Conservation (phyloP, 768 basidiomycete genomes). For the Coprinopsis sp. region DNA sequence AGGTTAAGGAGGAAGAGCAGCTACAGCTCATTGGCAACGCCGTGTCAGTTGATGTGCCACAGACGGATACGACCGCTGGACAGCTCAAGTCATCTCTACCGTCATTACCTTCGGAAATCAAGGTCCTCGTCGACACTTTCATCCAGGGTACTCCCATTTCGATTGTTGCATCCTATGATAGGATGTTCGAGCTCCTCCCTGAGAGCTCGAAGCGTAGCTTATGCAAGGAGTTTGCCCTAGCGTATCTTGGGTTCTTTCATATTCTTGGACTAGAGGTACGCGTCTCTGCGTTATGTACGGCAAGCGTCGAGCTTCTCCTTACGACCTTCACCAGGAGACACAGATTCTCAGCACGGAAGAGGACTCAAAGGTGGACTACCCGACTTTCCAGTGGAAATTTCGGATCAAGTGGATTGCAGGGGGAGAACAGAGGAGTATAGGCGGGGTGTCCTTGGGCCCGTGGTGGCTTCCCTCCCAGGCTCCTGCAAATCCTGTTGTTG, state of each 20-base stretch:
- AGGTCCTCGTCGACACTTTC: slow-evolving; percentile 38
- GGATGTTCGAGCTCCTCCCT: slow-evolving; percentile 17
- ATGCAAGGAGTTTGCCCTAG: slow-evolving; percentile 34
- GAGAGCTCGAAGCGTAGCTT: slow-evolving; percentile 27
- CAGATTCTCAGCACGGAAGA: no score
- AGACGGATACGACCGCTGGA: neutral
- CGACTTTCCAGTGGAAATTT: slow-evolving; percentile 45
- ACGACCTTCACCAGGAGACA: no score
- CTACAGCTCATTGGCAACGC: no score
- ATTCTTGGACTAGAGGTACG: slow-evolving; percentile 39
- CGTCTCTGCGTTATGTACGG: no score
- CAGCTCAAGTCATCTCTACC: neutral
- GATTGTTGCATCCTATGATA: slow-evolving; percentile 30
- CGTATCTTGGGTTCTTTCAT: slow-evolving; percentile 44
- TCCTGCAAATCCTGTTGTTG: no score
- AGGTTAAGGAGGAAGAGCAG: no score
- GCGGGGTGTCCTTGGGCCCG: slow-evolving; percentile 10
- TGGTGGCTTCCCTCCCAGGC: no score
- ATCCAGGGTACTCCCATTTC: slow-evolving; percentile 34
- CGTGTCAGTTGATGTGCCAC: no score
- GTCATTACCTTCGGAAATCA: slow-evolving; percentile 38
- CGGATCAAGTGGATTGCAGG: slow-evolving; percentile 46
- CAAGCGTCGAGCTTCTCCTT: no score
- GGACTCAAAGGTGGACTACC: no score
- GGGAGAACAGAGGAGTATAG: slow-evolving; percentile 30